Evolutionary conservation across 2,329 filamentous ascomycete genomes (phyloP).

Genomic region (Fusarium kyushuense): DNA sequence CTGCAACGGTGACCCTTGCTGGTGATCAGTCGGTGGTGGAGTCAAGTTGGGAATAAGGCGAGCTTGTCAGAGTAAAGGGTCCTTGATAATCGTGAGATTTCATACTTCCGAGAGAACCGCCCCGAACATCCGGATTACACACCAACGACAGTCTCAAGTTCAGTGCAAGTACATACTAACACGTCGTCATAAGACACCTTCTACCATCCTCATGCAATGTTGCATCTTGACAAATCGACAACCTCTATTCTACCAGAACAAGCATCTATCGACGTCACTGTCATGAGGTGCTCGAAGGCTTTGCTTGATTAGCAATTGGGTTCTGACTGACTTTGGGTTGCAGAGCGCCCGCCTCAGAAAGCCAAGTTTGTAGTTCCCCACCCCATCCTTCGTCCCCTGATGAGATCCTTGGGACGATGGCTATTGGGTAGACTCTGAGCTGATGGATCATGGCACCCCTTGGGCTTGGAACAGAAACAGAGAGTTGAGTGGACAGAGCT

Average conservation of each 20-base stretch:
- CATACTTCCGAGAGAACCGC: not conserved
- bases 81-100: constrained; percentile 20
- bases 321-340: constrained; percentile 41
- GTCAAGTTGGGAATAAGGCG: constrained; percentile 5
- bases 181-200: constrained; percentile 14
- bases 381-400: not conserved
- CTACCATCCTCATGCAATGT: constrained; percentile 29
- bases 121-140: not conserved
- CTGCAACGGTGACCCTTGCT: constrained; percentile 26
- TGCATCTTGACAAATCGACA: constrained; percentile 16
- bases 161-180: not conserved
- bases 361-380: constrained; percentile 29
- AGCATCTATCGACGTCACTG: constrained; percentile 31
- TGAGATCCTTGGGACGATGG: constrained; percentile 5
- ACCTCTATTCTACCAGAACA: not conserved
- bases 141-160: constrained; percentile 9
- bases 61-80: constrained; percentile 12
- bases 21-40: constrained; percentile 37
- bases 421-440: constrained; percentile 6
- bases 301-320: constrained; percentile 29
- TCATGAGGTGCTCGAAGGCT: constrained; percentile 9
- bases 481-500: not conserved
- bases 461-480: not conserved
- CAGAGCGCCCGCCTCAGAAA: constrained; percentile 32
- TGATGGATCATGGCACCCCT: constrained; percentile 14